Base-by-base conservation (phyloP, 2,329 filamentous ascomycete species). In the Colletotrichum simmondsii region DNA sequence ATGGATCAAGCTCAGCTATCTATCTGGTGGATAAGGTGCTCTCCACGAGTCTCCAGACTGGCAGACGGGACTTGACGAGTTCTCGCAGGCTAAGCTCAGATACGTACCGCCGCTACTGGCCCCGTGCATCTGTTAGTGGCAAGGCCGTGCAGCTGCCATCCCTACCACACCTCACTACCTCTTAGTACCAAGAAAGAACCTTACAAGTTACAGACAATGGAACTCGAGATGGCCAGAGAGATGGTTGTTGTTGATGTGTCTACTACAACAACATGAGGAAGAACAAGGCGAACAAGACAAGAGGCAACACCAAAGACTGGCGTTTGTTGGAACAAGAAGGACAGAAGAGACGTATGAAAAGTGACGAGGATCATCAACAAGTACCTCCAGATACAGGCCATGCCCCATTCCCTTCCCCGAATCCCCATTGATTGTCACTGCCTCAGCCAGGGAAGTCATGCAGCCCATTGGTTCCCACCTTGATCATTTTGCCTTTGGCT, bases 351-450 rank as follows among this genome's bases (percentile, higher is more conserved):
- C 32, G 32, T 35, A 35, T 35, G 32, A 49, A 3, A n/a, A 49
- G 19, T 49, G 42, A 22, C 42, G 42, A 49, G 42, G 16, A 49
- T 49, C 19, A 8, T 11, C 42, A 19, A n/a, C 35, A 5, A 42
- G 57, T 32, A 30, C 30, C 30, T 54, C 26, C 22, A 11, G 52
- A 26, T 28, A 56, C 22, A 24, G 28, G 35, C 65, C 52, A 67
- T 11, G 49, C 16, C 28, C 30, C n/a, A 22, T 24, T 42, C 58
- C 37, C 57, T 11, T 60, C 28, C 19, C n/a, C 37, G 37, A 42
- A 42, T 26, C 58, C 37, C 65, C 65, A 53, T 68, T 72, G 69
- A 68, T 72, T 72, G 69, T 68, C 65, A 68, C 69, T 72, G 69
- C 65, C 65, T 54, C 65, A 59, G 37, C 26, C 37, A 58, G 42